Percentiles rank a stretch among this genome's conserved stretches.
These are phyloP conservation scores for Suhomyces sp. DNA, from an alignment of 805 yeast species.

Conservation along the genomic window DNA sequence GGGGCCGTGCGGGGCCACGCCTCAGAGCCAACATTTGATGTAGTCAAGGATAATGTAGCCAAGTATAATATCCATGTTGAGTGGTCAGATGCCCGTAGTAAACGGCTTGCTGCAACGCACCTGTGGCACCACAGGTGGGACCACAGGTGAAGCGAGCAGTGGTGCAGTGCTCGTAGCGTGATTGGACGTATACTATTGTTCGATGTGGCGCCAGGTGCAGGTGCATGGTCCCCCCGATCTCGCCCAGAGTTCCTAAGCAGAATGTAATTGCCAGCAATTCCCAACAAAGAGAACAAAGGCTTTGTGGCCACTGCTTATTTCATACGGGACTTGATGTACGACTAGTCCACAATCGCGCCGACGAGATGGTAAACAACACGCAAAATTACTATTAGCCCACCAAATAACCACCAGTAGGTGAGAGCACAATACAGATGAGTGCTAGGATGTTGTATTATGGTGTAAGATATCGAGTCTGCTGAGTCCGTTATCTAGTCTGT, in stretches of 20 bases:
- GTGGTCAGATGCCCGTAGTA: neutral
- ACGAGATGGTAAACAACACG: neutral
- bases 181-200: neutral
- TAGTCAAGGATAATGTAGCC: neutral
- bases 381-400: neutral
- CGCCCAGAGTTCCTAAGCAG: neutral
- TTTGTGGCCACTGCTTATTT: neutral
- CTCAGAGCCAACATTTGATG: neutral
- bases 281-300: neutral
- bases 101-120: neutral
- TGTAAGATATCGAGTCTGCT: neutral
- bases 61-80: neutral
- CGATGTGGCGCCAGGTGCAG: neutral
- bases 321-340: neutral
- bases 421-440: no score
- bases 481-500: neutral
- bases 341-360: neutral
- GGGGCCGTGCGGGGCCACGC: neutral
- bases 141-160: neutral
- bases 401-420: neutral
- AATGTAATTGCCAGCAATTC: neutral
- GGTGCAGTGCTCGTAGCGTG: neutral
- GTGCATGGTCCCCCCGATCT: neutral
- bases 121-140: neutral
- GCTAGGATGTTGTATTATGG: neutral